Evolutionary conservation across 2,329 filamentous ascomycete genomes (phyloP).

Genomic region (Aureobasidium zeae): DNA sequence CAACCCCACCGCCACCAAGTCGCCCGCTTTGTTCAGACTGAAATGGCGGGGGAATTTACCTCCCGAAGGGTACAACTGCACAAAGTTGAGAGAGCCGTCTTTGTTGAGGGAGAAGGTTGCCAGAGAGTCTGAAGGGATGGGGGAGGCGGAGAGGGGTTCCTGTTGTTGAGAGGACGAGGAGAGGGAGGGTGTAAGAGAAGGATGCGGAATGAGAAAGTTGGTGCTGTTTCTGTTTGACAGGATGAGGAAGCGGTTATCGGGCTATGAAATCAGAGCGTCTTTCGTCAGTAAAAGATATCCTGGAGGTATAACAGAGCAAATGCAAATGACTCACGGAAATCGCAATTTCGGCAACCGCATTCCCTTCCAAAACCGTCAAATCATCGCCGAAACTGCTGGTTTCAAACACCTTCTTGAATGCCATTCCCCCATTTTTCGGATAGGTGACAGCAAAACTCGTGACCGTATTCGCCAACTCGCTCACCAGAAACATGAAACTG

Average conservation of each 20-base stretch:
- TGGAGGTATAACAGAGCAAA: neutral
- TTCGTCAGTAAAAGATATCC: neutral
- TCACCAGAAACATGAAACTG: slow-evolving; percentile 34
- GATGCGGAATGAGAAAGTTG: slow-evolving; percentile 43
- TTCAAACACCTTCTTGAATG: slow-evolving; percentile 38
- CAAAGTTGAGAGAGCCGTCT: slow-evolving; percentile 47
- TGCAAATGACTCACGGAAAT: slow-evolving; percentile 28
- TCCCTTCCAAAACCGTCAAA: slow-evolving; percentile 35
- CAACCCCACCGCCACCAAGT: slow-evolving; percentile 55
- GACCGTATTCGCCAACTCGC: slow-evolving; percentile 44
- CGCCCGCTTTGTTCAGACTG: slow-evolving; percentile 54
- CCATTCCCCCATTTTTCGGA: slow-evolving; percentile 33
- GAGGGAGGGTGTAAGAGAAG: no score
- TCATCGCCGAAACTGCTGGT: slow-evolving; percentile 42
- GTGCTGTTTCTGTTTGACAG: slow-evolving; percentile 59
- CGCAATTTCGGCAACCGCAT: slow-evolving; percentile 48
- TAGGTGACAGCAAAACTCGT: slow-evolving; percentile 42
- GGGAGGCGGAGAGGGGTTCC: slow-evolving; percentile 28
- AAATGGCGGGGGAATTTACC: slow-evolving; percentile 60
- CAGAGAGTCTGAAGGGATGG: slow-evolving; percentile 47
- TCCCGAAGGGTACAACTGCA: slow-evolving; percentile 53
- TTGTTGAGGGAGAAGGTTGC: slow-evolving; percentile 51
- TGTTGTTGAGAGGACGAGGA: no score
- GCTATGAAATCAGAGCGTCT: slow-evolving; percentile 19
- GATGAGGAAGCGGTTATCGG: slow-evolving; percentile 51